Base-by-base conservation (phyloP, 352 stramenopile species). In the Phytophthora cryptogea region DNA sequence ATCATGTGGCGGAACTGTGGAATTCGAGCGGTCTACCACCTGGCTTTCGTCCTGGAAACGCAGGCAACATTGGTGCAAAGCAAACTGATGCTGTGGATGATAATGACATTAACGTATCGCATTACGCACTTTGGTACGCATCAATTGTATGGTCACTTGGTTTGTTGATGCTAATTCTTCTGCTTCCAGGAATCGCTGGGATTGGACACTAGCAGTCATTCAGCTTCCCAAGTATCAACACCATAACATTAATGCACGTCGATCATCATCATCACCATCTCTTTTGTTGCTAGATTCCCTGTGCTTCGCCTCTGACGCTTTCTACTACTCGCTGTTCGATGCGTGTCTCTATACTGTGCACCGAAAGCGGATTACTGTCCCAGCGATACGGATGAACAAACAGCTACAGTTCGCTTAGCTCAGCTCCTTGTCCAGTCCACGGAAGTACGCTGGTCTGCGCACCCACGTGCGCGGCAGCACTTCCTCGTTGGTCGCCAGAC, bases 381-480 rank as follows among this genome's bases (percentile, higher is more conserved):
- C 46, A 62, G 51, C 45, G 47, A 66, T 71, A 60, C 23, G 42
- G 31, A 66, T 56, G 44, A 63, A 58, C 60, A 68, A 69, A 58
- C 36, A 54, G 54, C 48, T 20, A 39, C 39, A 55, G 40, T 54
- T 48, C 28, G 6, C 42, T 59, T 66, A 37, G 65, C 56, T 13
- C 37, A 72, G 63, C 54, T 84, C 77, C 47, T 78, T 72, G 47
- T 85, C 76, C 37, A 94, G 66, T 47, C 86, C 86, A 47, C 73
- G 70, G 62, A 94, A 94, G 67, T 83, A 81, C 17, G 77, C 66
- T 55, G 81, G 74, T 63, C 83, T 82, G 53, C 83, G 83, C 65
- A 94, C 86, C 86, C 86, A 94, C 63, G 86, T 81, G 66, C 86
- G 83, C 47, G 76, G 74, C 56, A 91, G 69, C 61, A 90, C 80